Base-by-base conservation (phyloP, 768 basidiomycete species). In the Leccinum variicolor region DNA sequence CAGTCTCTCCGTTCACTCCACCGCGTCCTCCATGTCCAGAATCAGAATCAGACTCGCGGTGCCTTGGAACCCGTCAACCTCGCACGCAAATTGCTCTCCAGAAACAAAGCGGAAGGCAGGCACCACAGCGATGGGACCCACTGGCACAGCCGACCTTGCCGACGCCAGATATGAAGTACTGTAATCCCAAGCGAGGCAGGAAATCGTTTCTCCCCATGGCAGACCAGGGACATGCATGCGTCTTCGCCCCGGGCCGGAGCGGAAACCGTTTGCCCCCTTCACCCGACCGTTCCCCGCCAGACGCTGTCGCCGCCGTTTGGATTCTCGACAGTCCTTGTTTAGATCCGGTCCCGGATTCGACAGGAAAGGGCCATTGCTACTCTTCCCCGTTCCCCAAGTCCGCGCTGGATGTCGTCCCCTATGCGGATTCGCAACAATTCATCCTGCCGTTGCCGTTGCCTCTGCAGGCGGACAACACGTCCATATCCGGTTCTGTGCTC, bases 401-500 rank as follows among this genome's bases (percentile, higher is more conserved):
- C 6, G 25, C 25, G 25, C 25, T 26, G 4, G 25, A 26, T 26
- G 25, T 26, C 25, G n/a, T n/a, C n/a, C n/a, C n/a, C n/a, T n/a
- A n/a, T n/a, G n/a, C n/a, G n/a, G n/a, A n/a, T n/a, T n/a, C n/a
- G n/a, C n/a, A n/a, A n/a, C n/a, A n/a, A n/a, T n/a, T n/a, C n/a
- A n/a, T n/a, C n/a, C n/a, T n/a, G n/a, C n/a, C n/a, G n/a, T n/a
- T n/a, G n/a, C n/a, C n/a, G n/a, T n/a, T n/a, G n/a, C n/a, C n/a
- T n/a, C n/a, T 97, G 50, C 92, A 94, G 65, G 84, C 83, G 0
- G 94, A 96, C 67, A 85, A 84, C 60, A 94, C 93, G 6, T 79
- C 81, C n/a, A 79, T 94, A 51, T 81, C 84, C 5, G 78, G 83
- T 25, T 50, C 67, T 14, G 81, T 87, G 23, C 69, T 92, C 43